A percentile compares a stretch with the other conserved stretches of the same genome.
Evolutionary conservation across 23 red algal genomes (phyloP).

Genomic region (Agarophyton chilense): DNA sequence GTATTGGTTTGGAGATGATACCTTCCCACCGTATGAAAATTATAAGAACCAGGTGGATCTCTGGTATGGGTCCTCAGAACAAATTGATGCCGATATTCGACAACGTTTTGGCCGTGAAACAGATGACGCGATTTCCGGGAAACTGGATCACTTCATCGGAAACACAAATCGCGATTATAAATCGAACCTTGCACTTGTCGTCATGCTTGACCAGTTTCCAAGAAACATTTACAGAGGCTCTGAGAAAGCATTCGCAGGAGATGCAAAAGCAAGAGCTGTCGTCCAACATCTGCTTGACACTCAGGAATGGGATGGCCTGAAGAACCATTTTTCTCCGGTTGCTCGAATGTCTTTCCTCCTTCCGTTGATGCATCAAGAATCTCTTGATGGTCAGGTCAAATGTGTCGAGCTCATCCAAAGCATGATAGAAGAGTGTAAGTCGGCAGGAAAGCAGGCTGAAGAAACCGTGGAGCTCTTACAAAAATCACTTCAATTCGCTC

Average conservation of each 20-base stretch:
- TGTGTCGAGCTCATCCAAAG: slow-evolving; percentile 35
- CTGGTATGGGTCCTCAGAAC: slow-evolving; percentile 19
- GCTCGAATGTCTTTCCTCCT: slow-evolving; percentile 70
- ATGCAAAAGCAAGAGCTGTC: slow-evolving; percentile 44
- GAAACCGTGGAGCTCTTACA: not conserved
- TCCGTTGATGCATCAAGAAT: slow-evolving; percentile 78
- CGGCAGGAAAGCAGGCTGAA: slow-evolving; percentile 41
- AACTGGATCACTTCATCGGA: slow-evolving; percentile 52
- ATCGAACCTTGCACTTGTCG: slow-evolving; percentile 61
- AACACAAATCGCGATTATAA: slow-evolving; percentile 31
- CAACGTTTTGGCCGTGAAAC: slow-evolving; percentile 50
- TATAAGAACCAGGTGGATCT: slow-evolving; percentile 5
- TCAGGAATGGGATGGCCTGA: slow-evolving; percentile 31
- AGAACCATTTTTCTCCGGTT: slow-evolving; percentile 46
- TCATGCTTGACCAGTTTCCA: slow-evolving; percentile 91
- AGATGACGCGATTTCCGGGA: slow-evolving; percentile 31
- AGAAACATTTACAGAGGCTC: slow-evolving; percentile 79
- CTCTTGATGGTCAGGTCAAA: slow-evolving; percentile 39
- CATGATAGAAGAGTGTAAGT: slow-evolving; percentile 57
- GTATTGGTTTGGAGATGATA: slow-evolving; percentile 65
- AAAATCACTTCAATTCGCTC: slow-evolving; percentile 41
- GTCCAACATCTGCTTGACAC: slow-evolving; percentile 35
- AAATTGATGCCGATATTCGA: slow-evolving; percentile 40
- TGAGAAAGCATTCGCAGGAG: slow-evolving; percentile 72
- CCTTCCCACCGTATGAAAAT: slow-evolving; percentile 5